A percentile compares a stretch with the other conserved stretches of the same genome.
Conservation (phyloP, 176 grass and related monocot species). For the Tuctoria greenei region DNA sequence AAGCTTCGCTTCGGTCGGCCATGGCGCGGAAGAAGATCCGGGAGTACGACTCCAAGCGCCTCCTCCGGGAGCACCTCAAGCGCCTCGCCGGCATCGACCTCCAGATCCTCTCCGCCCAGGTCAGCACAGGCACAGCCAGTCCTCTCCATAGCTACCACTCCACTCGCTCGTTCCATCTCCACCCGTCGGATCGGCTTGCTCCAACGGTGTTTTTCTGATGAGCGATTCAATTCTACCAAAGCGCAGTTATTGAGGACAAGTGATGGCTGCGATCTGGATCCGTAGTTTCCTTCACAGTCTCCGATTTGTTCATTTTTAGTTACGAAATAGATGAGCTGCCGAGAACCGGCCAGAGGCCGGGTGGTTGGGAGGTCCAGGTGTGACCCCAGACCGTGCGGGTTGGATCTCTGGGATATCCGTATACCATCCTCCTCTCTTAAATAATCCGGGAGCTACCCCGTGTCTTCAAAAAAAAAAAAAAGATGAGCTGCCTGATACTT, state of each 20-base stretch:
- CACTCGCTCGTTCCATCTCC: too few species aligned
- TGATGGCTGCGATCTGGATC: background rate
- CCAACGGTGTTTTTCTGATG: background rate
- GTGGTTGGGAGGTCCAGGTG: too few species aligned
- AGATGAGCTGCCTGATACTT: background rate
- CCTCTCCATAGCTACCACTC: too few species aligned
- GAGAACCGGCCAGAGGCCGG: too few species aligned
- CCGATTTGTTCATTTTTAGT: background rate
- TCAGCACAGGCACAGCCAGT: background rate
- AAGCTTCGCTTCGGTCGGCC: background rate
- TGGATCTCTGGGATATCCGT: too few species aligned
- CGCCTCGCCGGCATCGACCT: constrained; percentile 80
- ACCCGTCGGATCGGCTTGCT: background rate
- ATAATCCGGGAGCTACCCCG: too few species aligned
- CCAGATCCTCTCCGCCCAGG: constrained; percentile 81
- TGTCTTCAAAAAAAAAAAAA: too few species aligned
- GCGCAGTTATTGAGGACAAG: background rate
- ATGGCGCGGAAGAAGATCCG: constrained; percentile 99
- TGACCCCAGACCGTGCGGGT: too few species aligned
- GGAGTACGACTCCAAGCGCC: constrained; percentile 96
- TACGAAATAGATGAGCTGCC: background rate
- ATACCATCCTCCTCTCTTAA: too few species aligned
- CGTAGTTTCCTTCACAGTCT: background rate
- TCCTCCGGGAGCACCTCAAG: constrained; percentile 90
- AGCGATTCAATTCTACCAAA: background rate